phyloP scores from a whole-genome alignment of 139 green algal genomes.

The Volvox africanus region DNA sequence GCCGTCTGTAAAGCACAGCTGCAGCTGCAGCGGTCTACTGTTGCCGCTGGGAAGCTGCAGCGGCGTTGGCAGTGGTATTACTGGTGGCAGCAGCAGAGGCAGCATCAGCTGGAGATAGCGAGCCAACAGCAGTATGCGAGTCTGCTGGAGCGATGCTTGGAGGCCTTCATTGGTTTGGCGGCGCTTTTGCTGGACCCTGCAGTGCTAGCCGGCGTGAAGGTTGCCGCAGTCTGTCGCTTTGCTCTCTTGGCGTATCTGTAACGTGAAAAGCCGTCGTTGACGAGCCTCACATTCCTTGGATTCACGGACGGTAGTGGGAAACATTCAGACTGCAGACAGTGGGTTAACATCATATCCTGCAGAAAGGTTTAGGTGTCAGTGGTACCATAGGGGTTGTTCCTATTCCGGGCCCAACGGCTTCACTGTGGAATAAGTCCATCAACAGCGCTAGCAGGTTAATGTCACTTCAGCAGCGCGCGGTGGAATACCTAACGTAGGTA shows the following conservation, averaged over 20 bases:
- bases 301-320: too few relatives aligned
- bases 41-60: background rate
- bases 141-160: background rate
- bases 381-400: too few relatives aligned
- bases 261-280: constrained; percentile 1
- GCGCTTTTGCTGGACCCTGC: background rate
- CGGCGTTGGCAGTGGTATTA: background rate
- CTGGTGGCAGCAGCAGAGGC: background rate
- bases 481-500: too few relatives aligned
- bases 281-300: too few relatives aligned
- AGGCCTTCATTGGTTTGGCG: background rate
- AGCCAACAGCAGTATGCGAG: background rate
- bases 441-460: too few relatives aligned
- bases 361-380: too few relatives aligned
- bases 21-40: background rate
- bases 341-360: too few relatives aligned
- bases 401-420: too few relatives aligned
- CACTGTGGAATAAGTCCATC: too few relatives aligned
- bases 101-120: background rate
- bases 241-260: constrained; percentile 14
- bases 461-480: too few relatives aligned
- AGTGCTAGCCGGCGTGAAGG: background rate
- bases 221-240: background rate
- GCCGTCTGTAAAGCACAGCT: constrained; percentile 82
- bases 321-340: too few relatives aligned